These are phyloP conservation scores for Hypoxylon fuscum DNA, from an alignment of 495 filamentous ascomycete species.

Conservation along the genomic window DNA sequence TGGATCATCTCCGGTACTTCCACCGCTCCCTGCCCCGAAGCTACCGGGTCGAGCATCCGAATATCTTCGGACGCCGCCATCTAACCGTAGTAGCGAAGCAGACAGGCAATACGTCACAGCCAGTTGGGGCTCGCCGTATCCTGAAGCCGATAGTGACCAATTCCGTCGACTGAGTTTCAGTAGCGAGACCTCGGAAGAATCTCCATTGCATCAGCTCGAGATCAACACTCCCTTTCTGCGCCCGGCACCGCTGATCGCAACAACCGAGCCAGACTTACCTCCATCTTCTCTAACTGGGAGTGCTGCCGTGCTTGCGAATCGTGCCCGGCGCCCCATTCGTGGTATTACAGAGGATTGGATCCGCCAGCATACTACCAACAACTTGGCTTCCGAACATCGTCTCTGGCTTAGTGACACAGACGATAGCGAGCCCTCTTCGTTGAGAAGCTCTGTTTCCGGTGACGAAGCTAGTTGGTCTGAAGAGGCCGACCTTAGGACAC, in stretches of 20 bases:
- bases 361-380: slow-evolving; percentile 72
- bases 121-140: slow-evolving; percentile 80
- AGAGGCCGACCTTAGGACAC: slow-evolving; percentile 48
- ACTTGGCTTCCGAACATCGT: slow-evolving; percentile 67
- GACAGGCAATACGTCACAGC: slow-evolving; percentile 65
- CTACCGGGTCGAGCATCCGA: slow-evolving; percentile 58
- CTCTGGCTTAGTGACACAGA: slow-evolving; percentile 81
- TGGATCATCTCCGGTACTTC: slow-evolving; percentile 61
- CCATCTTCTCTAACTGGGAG: slow-evolving; percentile 58
- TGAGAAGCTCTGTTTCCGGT: slow-evolving; percentile 64
- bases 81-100: slow-evolving; percentile 41
- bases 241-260: slow-evolving; percentile 51
- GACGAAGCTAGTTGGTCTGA: slow-evolving; percentile 57
- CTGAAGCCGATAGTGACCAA: slow-evolving; percentile 54
- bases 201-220: slow-evolving; percentile 60
- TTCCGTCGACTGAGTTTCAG: slow-evolving; percentile 60
- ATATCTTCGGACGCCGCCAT: slow-evolving; percentile 60
- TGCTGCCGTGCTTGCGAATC: slow-evolving; percentile 63
- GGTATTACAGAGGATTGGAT: slow-evolving; percentile 84
- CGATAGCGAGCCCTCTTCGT: slow-evolving; percentile 68
- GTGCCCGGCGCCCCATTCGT: slow-evolving; percentile 60
- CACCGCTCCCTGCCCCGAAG: slow-evolving; percentile 59
- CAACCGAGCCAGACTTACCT: slow-evolving; percentile 47
- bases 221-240: slow-evolving; percentile 64
- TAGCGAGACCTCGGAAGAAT: slow-evolving; percentile 62